These are phyloP conservation scores for Rhodotorula kratochvilovae DNA, from an alignment of 768 basidiomycete genomes.

Conservation along the genomic window DNA sequence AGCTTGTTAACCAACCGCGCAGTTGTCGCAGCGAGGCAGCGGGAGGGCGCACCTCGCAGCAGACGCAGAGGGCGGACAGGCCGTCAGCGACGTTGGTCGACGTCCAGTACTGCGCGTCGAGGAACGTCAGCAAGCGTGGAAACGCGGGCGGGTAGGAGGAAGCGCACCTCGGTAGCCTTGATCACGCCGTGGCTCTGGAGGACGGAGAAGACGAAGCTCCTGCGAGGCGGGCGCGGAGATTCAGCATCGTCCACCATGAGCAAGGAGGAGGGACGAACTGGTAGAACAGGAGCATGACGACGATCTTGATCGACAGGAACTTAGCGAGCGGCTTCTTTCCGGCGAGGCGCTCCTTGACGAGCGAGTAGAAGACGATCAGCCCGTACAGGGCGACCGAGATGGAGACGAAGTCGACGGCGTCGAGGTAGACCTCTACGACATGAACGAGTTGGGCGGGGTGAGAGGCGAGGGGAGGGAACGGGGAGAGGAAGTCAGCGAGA, in stretches of 20 bases:
- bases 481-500: background rate
- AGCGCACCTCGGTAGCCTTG: slow-evolving; percentile 54
- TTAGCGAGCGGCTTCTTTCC: slow-evolving; percentile 74
- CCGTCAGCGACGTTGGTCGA: slow-evolving; percentile 77
- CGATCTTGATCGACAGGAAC: slow-evolving; percentile 55
- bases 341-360: slow-evolving; percentile 72
- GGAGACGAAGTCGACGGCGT: slow-evolving; percentile 69
- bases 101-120: slow-evolving; percentile 62
- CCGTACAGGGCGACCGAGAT: slow-evolving; percentile 88
- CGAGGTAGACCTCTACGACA: slow-evolving; percentile 54
- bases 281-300: slow-evolving; percentile 54
- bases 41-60: slow-evolving; percentile 62
- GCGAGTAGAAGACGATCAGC: slow-evolving; percentile 71
- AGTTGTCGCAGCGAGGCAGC: slow-evolving; percentile 30
- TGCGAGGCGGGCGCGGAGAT: background rate
- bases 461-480: too few species aligned
- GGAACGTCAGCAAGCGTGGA: background rate
- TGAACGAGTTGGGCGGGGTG: too few species aligned
- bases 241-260: background rate
- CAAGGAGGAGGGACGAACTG: slow-evolving; percentile 50
- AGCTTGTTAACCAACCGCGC: background rate
- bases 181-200: slow-evolving; percentile 65
- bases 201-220: slow-evolving; percentile 62
- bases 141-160: too few species aligned
- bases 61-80: slow-evolving; percentile 71